Percentiles rank a stretch among this genome's conserved stretches.
Conservation (phyloP, 2,329 filamentous ascomycete species). For the Saccharata proteae region DNA sequence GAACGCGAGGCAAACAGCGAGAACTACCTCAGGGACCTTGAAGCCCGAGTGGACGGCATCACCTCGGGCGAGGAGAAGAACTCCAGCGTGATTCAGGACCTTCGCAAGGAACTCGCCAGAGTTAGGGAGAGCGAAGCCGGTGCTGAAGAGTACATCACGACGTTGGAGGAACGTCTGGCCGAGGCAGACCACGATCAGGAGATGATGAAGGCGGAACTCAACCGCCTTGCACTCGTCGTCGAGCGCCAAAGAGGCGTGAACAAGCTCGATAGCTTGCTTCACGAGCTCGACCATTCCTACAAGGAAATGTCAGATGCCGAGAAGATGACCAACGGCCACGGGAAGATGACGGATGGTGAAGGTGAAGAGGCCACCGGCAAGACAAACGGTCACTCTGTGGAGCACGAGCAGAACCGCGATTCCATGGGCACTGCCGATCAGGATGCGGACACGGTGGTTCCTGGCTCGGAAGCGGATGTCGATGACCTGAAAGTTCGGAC, state of each 20-base stretch:
- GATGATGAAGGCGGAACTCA: conserved; percentile 92
- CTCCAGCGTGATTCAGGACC: conserved; percentile 67
- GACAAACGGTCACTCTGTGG: no score
- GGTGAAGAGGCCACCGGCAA: conserved; percentile 17
- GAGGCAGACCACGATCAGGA: conserved; percentile 94
- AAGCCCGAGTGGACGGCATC: conserved; percentile 80
- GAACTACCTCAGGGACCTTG: conserved; percentile 82
- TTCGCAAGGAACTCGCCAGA: conserved; percentile 82
- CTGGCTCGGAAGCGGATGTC: background rate
- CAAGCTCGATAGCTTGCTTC: conserved; percentile 82
- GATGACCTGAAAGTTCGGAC: no score
- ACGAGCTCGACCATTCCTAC: conserved; percentile 64
- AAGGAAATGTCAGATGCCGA: conserved; percentile 23
- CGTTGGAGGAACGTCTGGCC: conserved; percentile 84
- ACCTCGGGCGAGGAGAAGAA: conserved; percentile 90
- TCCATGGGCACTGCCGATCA: no score
- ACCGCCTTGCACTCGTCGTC: conserved; percentile 85
- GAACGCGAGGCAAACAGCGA: conserved; percentile 89
- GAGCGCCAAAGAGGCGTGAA: conserved; percentile 91
- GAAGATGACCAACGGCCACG: conserved; percentile 23
- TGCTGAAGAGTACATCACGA: conserved; percentile 94
- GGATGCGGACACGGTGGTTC: no score
- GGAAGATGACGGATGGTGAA: conserved; percentile 22
- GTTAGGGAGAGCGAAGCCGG: conserved; percentile 81
- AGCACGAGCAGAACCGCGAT: no score